phyloP scores from a whole-genome alignment of 768 basidiomycete genomes.

The Glaciozyma antarctica region DNA sequence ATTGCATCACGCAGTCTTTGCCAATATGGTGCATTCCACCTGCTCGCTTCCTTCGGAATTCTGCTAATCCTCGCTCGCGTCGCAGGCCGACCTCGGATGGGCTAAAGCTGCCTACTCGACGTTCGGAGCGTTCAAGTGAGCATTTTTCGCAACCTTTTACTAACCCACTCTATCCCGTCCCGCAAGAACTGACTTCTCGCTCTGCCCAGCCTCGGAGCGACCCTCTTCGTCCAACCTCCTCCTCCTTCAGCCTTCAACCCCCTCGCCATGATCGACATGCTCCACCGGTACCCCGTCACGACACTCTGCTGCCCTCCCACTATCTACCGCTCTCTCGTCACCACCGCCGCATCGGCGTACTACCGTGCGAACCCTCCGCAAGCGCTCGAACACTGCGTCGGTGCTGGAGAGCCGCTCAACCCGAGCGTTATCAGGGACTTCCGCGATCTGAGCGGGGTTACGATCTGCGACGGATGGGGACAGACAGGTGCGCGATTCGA shows the following conservation, averaged over 20 bases:
- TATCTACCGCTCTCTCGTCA: constrained; percentile 23
- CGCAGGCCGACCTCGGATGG: constrained; percentile 27
- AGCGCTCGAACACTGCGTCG: constrained; percentile 16
- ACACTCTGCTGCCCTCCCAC: constrained; percentile 29
- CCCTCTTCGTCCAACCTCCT: constrained; percentile 25
- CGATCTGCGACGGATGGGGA: constrained; percentile 24
- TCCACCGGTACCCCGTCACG: constrained; percentile 22
- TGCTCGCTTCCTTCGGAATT: neutral
- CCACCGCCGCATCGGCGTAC: constrained; percentile 4
- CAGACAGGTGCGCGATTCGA: too few species aligned
- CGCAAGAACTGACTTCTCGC: neutral
- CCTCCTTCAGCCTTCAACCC: constrained; percentile 17
- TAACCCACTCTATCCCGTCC: too few species aligned
- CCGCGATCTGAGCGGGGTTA: constrained; percentile 4
- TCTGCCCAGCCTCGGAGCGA: constrained; percentile 16
- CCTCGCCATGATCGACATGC: constrained; percentile 8
- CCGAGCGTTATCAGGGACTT: constrained; percentile 20
- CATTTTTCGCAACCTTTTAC: too few species aligned
- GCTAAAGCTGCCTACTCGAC: constrained; percentile 27
- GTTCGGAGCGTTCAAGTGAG: neutral
- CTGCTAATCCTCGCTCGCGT: constrained; percentile 8
- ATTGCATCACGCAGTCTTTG: neutral
- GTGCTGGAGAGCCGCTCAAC: constrained; percentile 31
- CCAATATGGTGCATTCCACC: neutral
- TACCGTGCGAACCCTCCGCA: constrained; percentile 6